phyloP scores from a whole-genome alignment of 1,284 basidiomycete species.

The Exobasidium cylindrosporum region DNA sequence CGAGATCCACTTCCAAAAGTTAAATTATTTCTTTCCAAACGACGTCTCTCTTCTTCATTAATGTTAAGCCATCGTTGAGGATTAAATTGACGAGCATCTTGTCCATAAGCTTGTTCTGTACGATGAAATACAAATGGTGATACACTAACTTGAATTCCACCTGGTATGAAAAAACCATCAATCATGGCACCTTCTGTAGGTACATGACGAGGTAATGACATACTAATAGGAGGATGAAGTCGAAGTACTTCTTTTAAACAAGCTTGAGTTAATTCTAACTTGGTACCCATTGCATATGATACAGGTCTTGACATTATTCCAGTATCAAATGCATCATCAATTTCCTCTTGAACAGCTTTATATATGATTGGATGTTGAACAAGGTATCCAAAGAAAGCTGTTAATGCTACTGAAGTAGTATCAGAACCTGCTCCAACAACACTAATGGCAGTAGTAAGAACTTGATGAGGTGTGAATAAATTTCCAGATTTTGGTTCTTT shows the following conservation, averaged over 20 bases:
- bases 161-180: constrained; percentile 40
- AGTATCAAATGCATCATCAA: constrained; percentile 34
- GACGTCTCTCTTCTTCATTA: constrained; percentile 28
- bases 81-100: constrained; percentile 34
- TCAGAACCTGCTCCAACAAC: constrained; percentile 46
- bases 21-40: constrained; percentile 31
- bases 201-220: constrained; percentile 45
- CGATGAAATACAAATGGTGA: constrained; percentile 47
- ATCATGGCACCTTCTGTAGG: constrained; percentile 41
- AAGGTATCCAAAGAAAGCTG: constrained; percentile 45
- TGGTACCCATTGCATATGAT: constrained; percentile 38
- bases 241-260: constrained; percentile 53
- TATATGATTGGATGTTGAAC: constrained; percentile 35
- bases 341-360: constrained; percentile 36
- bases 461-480: constrained; percentile 27
- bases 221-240: constrained; percentile 50
- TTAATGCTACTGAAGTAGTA: constrained; percentile 42
- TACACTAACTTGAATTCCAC: constrained; percentile 43
- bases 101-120: constrained; percentile 33
- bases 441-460: constrained; percentile 26
- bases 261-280: constrained; percentile 43
- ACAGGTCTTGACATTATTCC: constrained; percentile 31
- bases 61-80: constrained; percentile 48
- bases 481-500: constrained; percentile 28
- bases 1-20: constrained; percentile 40